phyloP scores from a whole-genome alignment of 495 filamentous ascomycete genomes.

The Tuber melanosporum region DNA sequence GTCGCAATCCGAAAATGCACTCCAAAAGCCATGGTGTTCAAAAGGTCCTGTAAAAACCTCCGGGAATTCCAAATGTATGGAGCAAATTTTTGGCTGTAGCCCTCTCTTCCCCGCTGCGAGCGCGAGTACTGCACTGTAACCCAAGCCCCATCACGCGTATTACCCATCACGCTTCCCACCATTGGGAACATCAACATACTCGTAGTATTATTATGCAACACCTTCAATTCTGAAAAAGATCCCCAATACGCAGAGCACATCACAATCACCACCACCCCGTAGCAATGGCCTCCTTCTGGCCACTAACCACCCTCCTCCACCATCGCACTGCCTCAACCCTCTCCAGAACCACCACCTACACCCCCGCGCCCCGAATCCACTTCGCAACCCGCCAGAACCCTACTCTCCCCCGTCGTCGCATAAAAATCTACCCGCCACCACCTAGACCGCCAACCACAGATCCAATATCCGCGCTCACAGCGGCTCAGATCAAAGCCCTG shows the following conservation, averaged over 20 bases:
- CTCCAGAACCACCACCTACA: constrained; percentile 32
- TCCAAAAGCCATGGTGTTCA: not conserved
- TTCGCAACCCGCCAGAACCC: constrained; percentile 24
- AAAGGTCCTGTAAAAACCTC: constrained; percentile 2
- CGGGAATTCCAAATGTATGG: not conserved
- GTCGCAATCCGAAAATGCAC: not conserved
- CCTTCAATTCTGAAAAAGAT: not conserved
- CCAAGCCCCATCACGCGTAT: not conserved
- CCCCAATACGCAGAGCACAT: not conserved
- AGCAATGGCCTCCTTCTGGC: not conserved
- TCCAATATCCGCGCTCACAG: constrained; percentile 57
- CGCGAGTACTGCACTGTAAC: not conserved
- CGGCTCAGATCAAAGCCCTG: constrained; percentile 60
- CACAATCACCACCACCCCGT: not conserved
- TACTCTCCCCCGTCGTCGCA: constrained; percentile 32
- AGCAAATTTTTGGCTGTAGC: constrained; percentile 23
- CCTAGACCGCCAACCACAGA: constrained; percentile 49
- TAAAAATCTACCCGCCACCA: constrained; percentile 30
- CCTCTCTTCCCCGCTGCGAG: not conserved
- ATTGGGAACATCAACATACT: not conserved
- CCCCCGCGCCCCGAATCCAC: constrained; percentile 14
- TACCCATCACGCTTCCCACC: not conserved
- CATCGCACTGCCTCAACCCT: constrained; percentile 44
- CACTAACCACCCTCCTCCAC: constrained; percentile 17
- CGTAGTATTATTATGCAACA: not conserved